These are phyloP conservation scores for Cichorium intybus DNA, from an alignment of 140 eudicot species.

Conservation along the genomic window DNA sequence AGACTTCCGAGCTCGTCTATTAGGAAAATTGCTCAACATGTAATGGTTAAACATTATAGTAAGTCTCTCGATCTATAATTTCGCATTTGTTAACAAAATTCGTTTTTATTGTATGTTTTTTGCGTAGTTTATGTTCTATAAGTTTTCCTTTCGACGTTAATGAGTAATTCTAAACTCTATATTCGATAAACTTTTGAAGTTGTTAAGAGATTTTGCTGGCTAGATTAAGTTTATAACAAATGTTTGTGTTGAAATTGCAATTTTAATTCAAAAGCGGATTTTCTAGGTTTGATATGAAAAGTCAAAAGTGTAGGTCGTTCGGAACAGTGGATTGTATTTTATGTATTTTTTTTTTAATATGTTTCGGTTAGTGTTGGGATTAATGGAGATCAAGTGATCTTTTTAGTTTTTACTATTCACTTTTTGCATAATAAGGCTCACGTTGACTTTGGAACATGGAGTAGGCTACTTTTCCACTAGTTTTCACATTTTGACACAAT, in stretches of 20 bases:
- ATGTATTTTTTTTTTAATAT: neutral
- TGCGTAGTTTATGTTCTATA: neutral
- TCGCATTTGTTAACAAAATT: neutral
- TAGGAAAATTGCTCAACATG: conserved; percentile 48
- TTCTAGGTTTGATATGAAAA: conserved; percentile 4
- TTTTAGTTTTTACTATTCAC: neutral
- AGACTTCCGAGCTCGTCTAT: conserved; percentile 74
- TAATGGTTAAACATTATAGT: conserved; percentile 53
- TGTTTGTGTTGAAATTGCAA: neutral
- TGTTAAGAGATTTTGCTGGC: neutral
- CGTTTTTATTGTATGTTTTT: neutral
- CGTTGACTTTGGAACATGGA: neutral
- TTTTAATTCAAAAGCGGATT: neutral
- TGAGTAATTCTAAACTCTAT: neutral
- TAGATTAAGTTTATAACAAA: neutral
- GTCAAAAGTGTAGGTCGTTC: neutral
- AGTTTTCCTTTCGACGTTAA: neutral
- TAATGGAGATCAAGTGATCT: neutral
- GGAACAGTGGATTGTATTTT: neutral
- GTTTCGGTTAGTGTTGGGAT: neutral
- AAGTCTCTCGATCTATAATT: conserved; percentile 1
- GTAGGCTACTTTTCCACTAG: neutral
- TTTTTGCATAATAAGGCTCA: neutral
- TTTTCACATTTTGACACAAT: neutral
- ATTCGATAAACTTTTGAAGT: neutral